Conservation (phyloP, 768 basidiomycete genomes). For the Tulasnella sp. region DNA sequence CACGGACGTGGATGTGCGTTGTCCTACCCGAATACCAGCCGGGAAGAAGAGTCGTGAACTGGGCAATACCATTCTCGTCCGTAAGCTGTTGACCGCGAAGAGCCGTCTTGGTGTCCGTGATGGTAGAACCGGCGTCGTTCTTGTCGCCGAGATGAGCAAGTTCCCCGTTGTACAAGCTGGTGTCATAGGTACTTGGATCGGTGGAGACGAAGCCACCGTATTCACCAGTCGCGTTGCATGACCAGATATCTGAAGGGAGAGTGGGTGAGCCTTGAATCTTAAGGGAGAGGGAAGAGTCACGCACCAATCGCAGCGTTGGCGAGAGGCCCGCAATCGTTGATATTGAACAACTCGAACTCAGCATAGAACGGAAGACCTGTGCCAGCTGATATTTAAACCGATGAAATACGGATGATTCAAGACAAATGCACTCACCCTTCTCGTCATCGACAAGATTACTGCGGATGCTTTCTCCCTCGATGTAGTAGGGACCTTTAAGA, state of each 20-base stretch:
- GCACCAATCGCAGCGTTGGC: not conserved
- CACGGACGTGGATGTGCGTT: slow-evolving; percentile 12
- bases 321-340: not conserved
- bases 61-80: not conserved
- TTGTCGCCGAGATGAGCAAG: not conserved
- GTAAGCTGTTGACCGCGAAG: not conserved
- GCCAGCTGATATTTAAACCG: not conserved
- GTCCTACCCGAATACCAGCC: slow-evolving; percentile 19
- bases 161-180: not conserved
- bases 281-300: not conserved
- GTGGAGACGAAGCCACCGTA: slow-evolving; percentile 1
- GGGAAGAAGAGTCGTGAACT: slow-evolving; percentile 6
- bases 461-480: not conserved
- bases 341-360: not conserved
- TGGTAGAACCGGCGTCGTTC: not conserved
- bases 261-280: not conserved
- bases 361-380: not conserved
- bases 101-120: not conserved
- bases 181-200: not conserved
- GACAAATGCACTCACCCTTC: not conserved
- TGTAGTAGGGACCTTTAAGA: not conserved
- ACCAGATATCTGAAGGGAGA: not conserved
- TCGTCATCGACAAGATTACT: not conserved
- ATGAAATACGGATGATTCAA: not conserved
- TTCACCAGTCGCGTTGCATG: not conserved